A percentile compares a stretch with the other conserved stretches of the same genome.
These are phyloP conservation scores for Mycogone perniciosa DNA, from an alignment of 2,329 filamentous ascomycete species.

Conservation along the genomic window DNA sequence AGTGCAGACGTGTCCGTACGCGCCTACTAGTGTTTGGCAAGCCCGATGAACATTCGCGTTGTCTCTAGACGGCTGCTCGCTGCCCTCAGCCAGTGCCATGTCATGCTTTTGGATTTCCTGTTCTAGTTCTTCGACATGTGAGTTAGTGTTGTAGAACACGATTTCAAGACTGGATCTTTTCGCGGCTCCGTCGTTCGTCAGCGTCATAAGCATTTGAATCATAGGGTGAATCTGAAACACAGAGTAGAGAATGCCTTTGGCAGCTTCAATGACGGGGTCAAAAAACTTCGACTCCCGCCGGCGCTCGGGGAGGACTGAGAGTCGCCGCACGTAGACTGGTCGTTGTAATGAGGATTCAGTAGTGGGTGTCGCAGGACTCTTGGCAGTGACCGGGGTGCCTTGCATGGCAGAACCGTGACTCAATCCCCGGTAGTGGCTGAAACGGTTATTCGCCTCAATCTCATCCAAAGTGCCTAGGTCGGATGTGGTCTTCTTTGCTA, in stretches of 20 bases:
- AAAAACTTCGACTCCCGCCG: conserved; percentile 55
- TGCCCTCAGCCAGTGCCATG: conserved; percentile 38
- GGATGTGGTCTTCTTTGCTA: conserved; percentile 47
- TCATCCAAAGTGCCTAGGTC: conserved; percentile 60
- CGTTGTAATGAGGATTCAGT: conserved; percentile 50
- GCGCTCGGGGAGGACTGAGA: conserved; percentile 58
- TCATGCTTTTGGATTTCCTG: conserved; percentile 59
- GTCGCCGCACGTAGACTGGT: conserved; percentile 56
- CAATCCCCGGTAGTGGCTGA: conserved; percentile 60
- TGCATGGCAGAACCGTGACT: conserved; percentile 66
- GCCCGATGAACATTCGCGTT: conserved; percentile 60
- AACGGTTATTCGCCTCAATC: conserved; percentile 54
- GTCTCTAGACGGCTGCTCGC: conserved; percentile 44
- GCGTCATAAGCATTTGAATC: conserved; percentile 58
- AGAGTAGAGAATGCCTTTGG: conserved; percentile 60
- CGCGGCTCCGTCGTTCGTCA: conserved; percentile 53
- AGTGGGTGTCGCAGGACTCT: conserved; percentile 54
- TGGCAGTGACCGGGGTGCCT: conserved; percentile 35
- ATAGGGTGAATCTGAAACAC: conserved; percentile 63
- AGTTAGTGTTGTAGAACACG: conserved; percentile 62
- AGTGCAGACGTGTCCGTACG: conserved; percentile 60
- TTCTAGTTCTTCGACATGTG: conserved; percentile 59
- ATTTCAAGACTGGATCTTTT: conserved; percentile 60
- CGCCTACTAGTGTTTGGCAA: conserved; percentile 56
- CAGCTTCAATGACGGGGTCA: conserved; percentile 57